Conservation (phyloP, 148 eudicot genomes). For the Diospyros lotus region DNA sequence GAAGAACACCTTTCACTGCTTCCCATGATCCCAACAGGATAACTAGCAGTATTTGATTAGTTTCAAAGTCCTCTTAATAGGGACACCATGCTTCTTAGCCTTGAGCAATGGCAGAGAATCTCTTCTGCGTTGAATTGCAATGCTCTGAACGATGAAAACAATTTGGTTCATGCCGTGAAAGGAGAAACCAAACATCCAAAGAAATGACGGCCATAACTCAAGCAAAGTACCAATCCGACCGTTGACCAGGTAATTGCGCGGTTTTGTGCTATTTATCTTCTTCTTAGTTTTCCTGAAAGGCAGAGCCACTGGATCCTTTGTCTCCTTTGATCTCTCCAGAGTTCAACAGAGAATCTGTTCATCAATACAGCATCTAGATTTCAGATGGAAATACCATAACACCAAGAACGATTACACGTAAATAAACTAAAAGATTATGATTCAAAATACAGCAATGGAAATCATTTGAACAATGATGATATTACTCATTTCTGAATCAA, state of each 20-base stretch:
- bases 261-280: not conserved
- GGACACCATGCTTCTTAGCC: constrained; percentile 7
- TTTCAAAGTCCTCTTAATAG: constrained; percentile 6
- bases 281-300: not conserved
- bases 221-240: not conserved
- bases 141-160: not conserved
- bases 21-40: constrained; percentile 29
- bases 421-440: not conserved
- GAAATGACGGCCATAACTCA: not conserved
- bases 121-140: not conserved
- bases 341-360: not conserved
- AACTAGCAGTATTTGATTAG: constrained; percentile 5
- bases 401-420: not conserved
- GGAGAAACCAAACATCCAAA: not conserved
- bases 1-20: constrained; percentile 36
- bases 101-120: constrained; percentile 8
- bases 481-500: no score
- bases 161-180: not conserved
- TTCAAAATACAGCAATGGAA: not conserved
- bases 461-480: not conserved
- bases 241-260: not conserved
- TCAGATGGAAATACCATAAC: not conserved
- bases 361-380: not conserved
- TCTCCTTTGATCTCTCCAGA: no score
- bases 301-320: no score